Conservation (phyloP, 2,329 filamentous ascomycete species). For the Colletotrichum phormii region DNA sequence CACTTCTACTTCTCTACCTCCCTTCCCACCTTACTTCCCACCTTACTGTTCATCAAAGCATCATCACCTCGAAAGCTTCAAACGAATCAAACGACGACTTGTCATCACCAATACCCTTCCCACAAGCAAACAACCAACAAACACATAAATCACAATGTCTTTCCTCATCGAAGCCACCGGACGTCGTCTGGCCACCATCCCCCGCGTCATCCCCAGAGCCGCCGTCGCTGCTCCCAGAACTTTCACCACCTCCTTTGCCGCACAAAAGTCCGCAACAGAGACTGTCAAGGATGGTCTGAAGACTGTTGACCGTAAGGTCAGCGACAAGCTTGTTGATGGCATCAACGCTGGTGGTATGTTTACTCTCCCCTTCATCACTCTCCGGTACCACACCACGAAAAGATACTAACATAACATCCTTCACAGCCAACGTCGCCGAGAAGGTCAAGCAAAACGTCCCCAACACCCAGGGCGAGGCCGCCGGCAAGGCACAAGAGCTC, state of each 20-base stretch:
- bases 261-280: conserved; percentile 63
- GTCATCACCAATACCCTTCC: not conserved
- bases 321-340: conserved; percentile 71
- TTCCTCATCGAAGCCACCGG: conserved; percentile 60
- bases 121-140: conserved; percentile 15
- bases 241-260: conserved; percentile 60
- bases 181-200: conserved; percentile 52
- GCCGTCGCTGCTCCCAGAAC: conserved; percentile 56
- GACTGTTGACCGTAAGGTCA: conserved; percentile 68
- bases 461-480: conserved; percentile 51
- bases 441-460: conserved; percentile 62
- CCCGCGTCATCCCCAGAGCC: conserved; percentile 50
- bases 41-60: not conserved
- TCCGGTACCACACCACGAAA: no score
- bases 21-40: no score
- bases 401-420: conserved; percentile 12
- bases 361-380: conserved; percentile 40
- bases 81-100: not conserved
- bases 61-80: not conserved
- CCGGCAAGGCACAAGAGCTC: conserved; percentile 50
- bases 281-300: conserved; percentile 70
- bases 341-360: conserved; percentile 69
- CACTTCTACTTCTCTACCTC: not conserved
- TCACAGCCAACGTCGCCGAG: conserved; percentile 51
- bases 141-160: conserved; percentile 56